These are phyloP conservation scores for Lodderomyces margitis DNA, from an alignment of 1,139 yeast species.

Conservation along the genomic window DNA sequence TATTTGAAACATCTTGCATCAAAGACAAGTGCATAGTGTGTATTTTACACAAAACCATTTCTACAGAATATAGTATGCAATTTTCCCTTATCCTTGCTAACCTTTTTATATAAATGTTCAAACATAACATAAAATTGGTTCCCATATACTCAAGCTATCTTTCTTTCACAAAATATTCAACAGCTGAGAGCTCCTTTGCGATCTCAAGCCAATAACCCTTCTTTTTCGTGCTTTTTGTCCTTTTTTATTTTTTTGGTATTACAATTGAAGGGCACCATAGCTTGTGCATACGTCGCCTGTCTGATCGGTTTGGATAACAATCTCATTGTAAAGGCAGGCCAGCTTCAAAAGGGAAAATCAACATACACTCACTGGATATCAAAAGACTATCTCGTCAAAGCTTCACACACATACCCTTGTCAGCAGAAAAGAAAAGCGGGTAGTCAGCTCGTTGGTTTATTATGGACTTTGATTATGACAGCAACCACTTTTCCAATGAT, in stretches of 20 bases:
- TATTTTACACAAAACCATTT: neutral
- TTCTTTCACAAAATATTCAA: neutral
- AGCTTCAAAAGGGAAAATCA: too few relatives aligned
- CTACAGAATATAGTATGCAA: neutral
- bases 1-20: neutral
- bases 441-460: neutral
- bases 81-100: neutral
- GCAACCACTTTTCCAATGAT: neutral
- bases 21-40: neutral
- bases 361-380: too few relatives aligned
- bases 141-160: neutral
- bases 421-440: neutral
- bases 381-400: too few relatives aligned
- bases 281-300: neutral
- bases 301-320: neutral
- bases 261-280: neutral
- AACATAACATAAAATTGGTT: conserved; percentile 1
- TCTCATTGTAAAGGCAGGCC: neutral
- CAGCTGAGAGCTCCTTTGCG: neutral
- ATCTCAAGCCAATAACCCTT: neutral
- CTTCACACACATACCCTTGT: too few relatives aligned
- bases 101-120: neutral
- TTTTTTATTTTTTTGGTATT: neutral
- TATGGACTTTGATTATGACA: neutral
- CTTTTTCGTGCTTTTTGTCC: too few relatives aligned